A percentile compares a stretch with the other conserved stretches of the same genome.
phyloP scores from a whole-genome alignment of 225 moss, liverwort and hornwort genomes.

The Ulota crispa region DNA sequence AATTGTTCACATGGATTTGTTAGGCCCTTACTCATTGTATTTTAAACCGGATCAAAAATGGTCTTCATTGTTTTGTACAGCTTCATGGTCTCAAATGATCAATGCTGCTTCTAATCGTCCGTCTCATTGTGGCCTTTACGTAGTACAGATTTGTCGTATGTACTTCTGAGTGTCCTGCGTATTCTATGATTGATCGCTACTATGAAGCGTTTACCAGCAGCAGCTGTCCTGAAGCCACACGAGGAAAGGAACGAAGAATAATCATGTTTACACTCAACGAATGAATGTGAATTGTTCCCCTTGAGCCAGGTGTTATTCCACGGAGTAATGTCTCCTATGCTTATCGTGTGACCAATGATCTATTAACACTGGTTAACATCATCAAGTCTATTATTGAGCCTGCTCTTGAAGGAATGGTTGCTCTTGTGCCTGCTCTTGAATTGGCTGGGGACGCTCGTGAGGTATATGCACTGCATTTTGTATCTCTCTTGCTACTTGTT shows the following conservation, averaged over 20 bases:
- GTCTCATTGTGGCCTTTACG: conserved; percentile 7
- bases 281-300: background rate
- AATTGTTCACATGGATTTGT: conserved; percentile 10
- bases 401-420: background rate
- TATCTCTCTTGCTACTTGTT: conserved; percentile 26
- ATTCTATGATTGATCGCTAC: conserved; percentile 1
- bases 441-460: background rate
- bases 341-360: background rate
- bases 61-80: conserved; percentile 42
- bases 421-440: conserved; percentile 3
- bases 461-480: conserved; percentile 20
- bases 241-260: background rate
- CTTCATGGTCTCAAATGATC: conserved; percentile 12
- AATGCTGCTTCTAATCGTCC: conserved; percentile 6
- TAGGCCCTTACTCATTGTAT: conserved; percentile 18
- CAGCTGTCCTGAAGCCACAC: background rate
- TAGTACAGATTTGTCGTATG: background rate
- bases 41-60: conserved; percentile 28
- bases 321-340: background rate
- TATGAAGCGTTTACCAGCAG: background rate
- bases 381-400: background rate
- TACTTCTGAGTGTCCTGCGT: background rate
- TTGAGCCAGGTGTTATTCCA: background rate
- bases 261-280: background rate
- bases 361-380: background rate